Evolutionary conservation across 176 grass and related monocot species (phyloP).

Genomic region (Oryza meridionalis): DNA sequence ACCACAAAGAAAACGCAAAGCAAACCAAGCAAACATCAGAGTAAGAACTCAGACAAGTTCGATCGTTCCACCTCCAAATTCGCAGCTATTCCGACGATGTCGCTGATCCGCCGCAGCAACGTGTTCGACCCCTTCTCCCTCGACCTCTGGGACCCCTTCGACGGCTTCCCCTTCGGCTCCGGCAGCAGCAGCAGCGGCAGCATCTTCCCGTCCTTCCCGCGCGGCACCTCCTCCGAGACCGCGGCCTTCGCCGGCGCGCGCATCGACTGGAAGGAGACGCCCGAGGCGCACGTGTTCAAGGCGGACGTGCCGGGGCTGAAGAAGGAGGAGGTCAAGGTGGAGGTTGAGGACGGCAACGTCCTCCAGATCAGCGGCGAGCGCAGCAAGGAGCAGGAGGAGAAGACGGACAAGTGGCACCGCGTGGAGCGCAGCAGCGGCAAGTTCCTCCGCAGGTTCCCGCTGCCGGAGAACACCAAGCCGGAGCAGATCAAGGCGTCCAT

Average conservation of each 20-base stretch:
- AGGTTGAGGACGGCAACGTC: constrained; percentile 36
- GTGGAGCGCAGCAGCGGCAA: constrained; percentile 42
- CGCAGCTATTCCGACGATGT: not conserved
- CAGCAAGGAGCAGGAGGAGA: constrained; percentile 32
- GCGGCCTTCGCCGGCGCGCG: constrained; percentile 12
- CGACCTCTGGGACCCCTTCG: constrained; percentile 12
- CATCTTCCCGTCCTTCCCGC: too few species aligned
- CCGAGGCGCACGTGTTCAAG: constrained; percentile 35
- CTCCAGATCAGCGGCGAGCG: constrained; percentile 42
- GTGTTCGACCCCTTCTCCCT: constrained; percentile 34
- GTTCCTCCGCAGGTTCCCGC: constrained; percentile 22
- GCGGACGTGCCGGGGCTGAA: constrained; percentile 35
- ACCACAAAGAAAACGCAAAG: not conserved
- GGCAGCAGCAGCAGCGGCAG: too few species aligned
- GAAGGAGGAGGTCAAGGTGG: constrained; percentile 41
- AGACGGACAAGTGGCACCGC: constrained; percentile 31
- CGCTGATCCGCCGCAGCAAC: constrained; percentile 38
- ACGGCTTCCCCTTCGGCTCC: constrained; percentile 28
- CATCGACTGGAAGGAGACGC: constrained; percentile 37
- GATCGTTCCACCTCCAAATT: not conserved
- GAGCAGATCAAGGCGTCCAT: constrained; percentile 36
- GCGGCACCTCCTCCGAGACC: not conserved
- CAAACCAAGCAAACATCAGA: not conserved
- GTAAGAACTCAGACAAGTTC: too few species aligned
- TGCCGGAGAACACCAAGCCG: constrained; percentile 39